Evolutionary conservation across 176 grass and related monocot species (phyloP).

Genomic region (Oryza glaberrima): DNA sequence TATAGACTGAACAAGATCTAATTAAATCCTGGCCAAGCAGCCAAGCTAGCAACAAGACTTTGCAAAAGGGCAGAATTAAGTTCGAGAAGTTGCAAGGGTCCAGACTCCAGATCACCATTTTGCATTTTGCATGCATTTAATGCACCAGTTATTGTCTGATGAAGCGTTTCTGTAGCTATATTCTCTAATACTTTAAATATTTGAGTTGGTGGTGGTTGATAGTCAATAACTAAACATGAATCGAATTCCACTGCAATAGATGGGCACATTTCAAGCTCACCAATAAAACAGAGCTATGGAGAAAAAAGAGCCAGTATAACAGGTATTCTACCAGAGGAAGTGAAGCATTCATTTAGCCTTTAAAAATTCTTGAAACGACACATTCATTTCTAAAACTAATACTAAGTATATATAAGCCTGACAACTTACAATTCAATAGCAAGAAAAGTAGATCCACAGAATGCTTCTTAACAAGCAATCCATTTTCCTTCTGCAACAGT

Average conservation of each 20-base stretch:
- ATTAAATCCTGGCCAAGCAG: neutral
- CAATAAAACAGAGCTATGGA: neutral
- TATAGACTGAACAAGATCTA: neutral
- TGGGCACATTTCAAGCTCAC: neutral
- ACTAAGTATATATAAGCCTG: constrained; percentile 22
- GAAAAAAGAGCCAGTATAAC: neutral
- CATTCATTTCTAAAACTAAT: constrained; percentile 38
- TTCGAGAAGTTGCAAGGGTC: neutral
- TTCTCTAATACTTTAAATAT: neutral
- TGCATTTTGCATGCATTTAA: neutral
- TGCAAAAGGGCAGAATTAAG: neutral
- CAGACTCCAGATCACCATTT: neutral
- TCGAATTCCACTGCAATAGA: neutral
- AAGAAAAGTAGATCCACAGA: constrained; percentile 85
- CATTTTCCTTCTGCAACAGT: constrained; percentile 71
- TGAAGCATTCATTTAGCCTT: constrained; percentile 15
- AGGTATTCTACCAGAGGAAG: constrained; percentile 8
- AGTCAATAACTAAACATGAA: neutral
- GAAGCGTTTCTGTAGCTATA: neutral
- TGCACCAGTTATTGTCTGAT: neutral
- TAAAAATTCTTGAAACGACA: constrained; percentile 24
- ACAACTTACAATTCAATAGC: constrained; percentile 84
- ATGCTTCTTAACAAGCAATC: constrained; percentile 69
- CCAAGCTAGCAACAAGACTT: neutral
- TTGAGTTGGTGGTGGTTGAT: neutral